These are phyloP conservation scores for Backusella sp. DNA, from an alignment of 192 early-diverging fungal species.

Conservation along the genomic window DNA sequence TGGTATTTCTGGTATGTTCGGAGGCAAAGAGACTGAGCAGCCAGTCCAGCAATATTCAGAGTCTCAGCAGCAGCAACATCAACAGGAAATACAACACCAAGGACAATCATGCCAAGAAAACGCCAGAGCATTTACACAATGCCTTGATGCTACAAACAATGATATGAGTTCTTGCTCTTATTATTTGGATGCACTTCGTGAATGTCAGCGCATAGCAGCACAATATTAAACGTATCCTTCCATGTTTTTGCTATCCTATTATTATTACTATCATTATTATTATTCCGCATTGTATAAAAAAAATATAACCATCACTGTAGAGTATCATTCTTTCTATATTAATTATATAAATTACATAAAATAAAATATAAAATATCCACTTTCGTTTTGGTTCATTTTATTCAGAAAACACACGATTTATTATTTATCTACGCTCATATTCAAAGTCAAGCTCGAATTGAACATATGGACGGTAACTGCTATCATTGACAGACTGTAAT, in stretches of 20 bases:
- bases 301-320: background rate
- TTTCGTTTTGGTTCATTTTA: background rate
- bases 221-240: slow-evolving; percentile 30
- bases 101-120: slow-evolving; percentile 61
- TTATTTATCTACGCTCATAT: slow-evolving; percentile 20
- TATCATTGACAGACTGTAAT: slow-evolving; percentile 79
- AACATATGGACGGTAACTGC: slow-evolving; percentile 91
- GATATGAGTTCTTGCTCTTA: slow-evolving; percentile 84
- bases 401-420: background rate
- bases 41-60: slow-evolving; percentile 24
- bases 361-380: background rate
- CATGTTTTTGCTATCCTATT: background rate
- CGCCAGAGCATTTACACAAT: slow-evolving; percentile 81
- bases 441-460: slow-evolving; percentile 69
- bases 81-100: slow-evolving; percentile 15
- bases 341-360: background rate
- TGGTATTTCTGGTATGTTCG: slow-evolving; percentile 30
- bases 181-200: slow-evolving; percentile 90
- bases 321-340: background rate
- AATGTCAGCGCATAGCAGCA: slow-evolving; percentile 66
- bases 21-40: slow-evolving; percentile 21
- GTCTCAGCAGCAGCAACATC: slow-evolving; percentile 28
- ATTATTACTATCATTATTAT: no score
- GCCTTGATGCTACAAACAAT: slow-evolving; percentile 79
- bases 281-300: background rate